phyloP scores from a whole-genome alignment of 2,329 filamentous ascomycete species.

The Exophiala lecanii-corni region DNA sequence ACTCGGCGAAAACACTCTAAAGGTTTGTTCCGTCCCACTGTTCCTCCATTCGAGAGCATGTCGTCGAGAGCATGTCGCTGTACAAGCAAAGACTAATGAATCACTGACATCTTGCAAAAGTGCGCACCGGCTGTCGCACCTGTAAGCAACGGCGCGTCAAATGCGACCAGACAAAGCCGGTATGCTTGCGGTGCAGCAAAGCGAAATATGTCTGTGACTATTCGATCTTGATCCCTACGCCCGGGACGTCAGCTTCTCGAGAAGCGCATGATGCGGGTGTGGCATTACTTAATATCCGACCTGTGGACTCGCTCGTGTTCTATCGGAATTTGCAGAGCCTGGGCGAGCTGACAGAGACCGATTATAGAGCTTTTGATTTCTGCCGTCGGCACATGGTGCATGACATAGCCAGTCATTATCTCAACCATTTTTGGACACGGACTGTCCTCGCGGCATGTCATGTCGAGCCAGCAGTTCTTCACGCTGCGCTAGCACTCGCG shows the following conservation, averaged over 20 bases:
- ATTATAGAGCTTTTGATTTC: conserved; percentile 8
- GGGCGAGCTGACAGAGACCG: conserved; percentile 2
- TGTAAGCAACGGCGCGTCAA: conserved; percentile 32
- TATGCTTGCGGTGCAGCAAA: conserved; percentile 34
- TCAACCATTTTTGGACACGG: conserved; percentile 9
- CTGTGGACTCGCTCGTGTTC: conserved; percentile 2
- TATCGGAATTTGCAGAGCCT: conserved; percentile 8
- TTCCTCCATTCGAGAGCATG: no score
- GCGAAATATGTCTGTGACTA: conserved; percentile 7
- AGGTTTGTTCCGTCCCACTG: no score
- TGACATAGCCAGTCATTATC: conserved; percentile 7
- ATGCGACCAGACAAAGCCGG: conserved; percentile 38
- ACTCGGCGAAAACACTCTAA: no score
- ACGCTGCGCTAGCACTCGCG: conserved; percentile 9
- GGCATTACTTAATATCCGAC: neutral
- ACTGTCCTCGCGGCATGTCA: conserved; percentile 8
- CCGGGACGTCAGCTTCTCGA: neutral
- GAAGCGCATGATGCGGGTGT: neutral
- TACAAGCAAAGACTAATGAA: no score
- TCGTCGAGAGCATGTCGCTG: no score
- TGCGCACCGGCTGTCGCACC: conserved; percentile 20
- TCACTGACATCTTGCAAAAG: no score
- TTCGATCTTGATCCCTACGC: conserved; percentile 1
- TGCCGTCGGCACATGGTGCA: conserved; percentile 8
- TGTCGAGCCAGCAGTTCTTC: conserved; percentile 5